Conservation (phyloP, 208 protist genomes). For the Leishmania gerbilli region DNA sequence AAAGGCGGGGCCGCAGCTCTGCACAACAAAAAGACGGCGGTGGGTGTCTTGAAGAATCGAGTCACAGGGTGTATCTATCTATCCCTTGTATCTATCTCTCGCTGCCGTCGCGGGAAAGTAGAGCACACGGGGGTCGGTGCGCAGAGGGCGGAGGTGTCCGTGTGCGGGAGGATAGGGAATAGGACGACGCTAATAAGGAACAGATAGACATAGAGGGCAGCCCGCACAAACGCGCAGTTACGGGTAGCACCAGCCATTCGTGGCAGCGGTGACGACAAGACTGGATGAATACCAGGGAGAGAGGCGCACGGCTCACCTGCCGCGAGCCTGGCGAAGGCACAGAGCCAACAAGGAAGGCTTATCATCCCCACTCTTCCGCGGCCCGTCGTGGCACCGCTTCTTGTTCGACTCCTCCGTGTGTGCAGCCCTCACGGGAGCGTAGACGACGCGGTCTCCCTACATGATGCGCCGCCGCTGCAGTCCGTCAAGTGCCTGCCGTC, state of each 20-base stretch:
- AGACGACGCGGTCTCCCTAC: background rate
- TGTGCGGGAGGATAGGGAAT: background rate
- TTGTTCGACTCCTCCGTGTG: background rate
- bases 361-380: background rate
- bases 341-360: background rate
- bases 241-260: background rate
- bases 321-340: background rate
- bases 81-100: background rate
- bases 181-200: background rate
- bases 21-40: background rate
- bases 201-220: background rate
- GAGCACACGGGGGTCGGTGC: background rate
- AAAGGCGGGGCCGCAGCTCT: background rate
- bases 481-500: constrained; percentile 13
- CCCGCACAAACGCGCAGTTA: background rate
- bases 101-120: background rate
- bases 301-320: background rate
- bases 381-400: background rate
- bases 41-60: background rate
- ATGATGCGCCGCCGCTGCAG: constrained; percentile 13
- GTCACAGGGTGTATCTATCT: background rate
- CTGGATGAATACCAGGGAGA: background rate
- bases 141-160: background rate
- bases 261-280: background rate
- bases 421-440: background rate